Evolutionary conservation across 176 grass and related monocot species (phyloP).

Genomic region (Cenchrus purpureus): DNA sequence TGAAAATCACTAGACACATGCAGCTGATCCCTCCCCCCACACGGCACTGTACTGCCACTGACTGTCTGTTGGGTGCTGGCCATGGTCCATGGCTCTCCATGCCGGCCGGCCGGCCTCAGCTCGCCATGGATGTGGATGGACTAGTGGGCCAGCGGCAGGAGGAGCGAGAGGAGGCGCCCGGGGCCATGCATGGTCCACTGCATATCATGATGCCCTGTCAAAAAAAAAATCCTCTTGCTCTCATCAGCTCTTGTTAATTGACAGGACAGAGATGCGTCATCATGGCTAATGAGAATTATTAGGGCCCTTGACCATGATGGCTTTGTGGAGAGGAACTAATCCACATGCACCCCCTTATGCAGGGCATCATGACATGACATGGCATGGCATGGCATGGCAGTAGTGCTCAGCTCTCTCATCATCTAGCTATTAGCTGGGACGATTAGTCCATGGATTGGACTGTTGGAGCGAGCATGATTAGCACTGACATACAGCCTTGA

Average conservation of each 20-base stretch:
- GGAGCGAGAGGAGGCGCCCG: not conserved
- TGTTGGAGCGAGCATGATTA: slow-evolving; percentile 43
- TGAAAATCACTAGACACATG: slow-evolving; percentile 44
- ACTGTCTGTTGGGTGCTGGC: slow-evolving; percentile 50
- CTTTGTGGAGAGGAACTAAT: slow-evolving; percentile 42
- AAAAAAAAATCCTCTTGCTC: not conserved
- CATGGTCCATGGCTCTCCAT: slow-evolving; percentile 15
- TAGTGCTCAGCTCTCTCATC: not conserved
- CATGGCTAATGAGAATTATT: slow-evolving; percentile 51
- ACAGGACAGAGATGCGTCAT: not conserved
- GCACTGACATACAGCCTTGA: slow-evolving; percentile 31
- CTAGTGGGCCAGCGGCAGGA: not conserved
- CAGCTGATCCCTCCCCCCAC: slow-evolving; percentile 42
- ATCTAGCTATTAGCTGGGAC: not conserved
- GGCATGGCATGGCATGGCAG: slow-evolving; percentile 29
- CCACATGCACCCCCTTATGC: slow-evolving; percentile 38
- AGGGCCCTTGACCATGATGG: slow-evolving; percentile 42
- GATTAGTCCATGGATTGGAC: slow-evolving; percentile 29
- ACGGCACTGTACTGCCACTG: slow-evolving; percentile 44
- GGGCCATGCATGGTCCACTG: not conserved
- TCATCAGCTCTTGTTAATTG: no score
- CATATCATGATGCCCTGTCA: not conserved
- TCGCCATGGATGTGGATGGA: slow-evolving; percentile 24
- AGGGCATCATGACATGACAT: slow-evolving; percentile 47
- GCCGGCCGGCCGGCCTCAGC: not conserved